Evolutionary conservation across 2,329 filamentous ascomycete genomes (phyloP).

Genomic region (Biscogniauxia mediterranea): DNA sequence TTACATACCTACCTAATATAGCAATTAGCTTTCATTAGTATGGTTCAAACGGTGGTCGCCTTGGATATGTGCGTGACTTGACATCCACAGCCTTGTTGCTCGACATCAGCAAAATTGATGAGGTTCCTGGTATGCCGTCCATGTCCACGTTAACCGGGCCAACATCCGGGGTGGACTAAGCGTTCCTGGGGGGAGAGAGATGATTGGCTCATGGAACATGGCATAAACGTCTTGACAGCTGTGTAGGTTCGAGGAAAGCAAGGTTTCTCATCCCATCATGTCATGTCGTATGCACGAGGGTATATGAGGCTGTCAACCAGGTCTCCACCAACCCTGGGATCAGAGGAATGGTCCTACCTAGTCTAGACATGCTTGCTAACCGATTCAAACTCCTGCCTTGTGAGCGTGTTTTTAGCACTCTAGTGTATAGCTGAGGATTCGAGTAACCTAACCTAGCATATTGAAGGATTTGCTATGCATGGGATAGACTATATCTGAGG

Average conservation of each 20-base stretch:
- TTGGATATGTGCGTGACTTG: not conserved
- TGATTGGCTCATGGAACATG: not conserved
- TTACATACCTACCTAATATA: not conserved
- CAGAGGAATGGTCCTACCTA: not conserved
- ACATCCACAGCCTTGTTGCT: not conserved
- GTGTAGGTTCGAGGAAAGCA: not conserved
- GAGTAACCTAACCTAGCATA: no score
- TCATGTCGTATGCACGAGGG: not conserved
- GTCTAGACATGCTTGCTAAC: not conserved
- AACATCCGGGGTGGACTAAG: not conserved
- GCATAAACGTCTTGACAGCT: not conserved
- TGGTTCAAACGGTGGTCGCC: not conserved
- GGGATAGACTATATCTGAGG: not conserved
- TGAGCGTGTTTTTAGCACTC: not conserved
- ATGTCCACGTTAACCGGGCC: not conserved
- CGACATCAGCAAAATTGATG: not conserved
- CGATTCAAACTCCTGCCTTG: not conserved
- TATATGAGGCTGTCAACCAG: not conserved
- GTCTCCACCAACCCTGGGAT: not conserved
- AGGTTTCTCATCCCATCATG: not conserved
- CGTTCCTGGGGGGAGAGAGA: not conserved
- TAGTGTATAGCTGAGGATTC: no score
- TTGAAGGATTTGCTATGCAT: not conserved
- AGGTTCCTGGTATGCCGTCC: not conserved
- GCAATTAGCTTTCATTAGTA: not conserved